Conservation (phyloP, 495 filamentous ascomycete species). For the Margaritispora aquatica region DNA sequence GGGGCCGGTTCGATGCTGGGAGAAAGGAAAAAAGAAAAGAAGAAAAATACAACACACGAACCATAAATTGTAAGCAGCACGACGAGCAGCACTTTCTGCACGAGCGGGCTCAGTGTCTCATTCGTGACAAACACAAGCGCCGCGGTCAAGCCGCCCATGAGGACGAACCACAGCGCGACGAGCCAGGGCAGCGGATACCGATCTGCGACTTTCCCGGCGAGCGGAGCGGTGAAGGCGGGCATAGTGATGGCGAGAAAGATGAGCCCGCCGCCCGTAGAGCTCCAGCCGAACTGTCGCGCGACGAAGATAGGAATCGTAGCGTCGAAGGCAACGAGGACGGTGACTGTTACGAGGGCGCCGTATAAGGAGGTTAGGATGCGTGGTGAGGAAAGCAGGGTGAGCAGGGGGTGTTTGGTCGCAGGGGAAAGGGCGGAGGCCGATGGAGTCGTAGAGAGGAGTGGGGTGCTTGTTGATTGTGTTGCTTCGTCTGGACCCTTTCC, state of each 20-base stretch:
- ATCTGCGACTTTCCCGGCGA: slow-evolving; percentile 55
- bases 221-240: slow-evolving; percentile 53
- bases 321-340: slow-evolving; percentile 48
- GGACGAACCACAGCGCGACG: neutral
- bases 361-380: slow-evolving; percentile 50
- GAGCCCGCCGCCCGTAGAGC: slow-evolving; percentile 59
- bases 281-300: slow-evolving; percentile 54
- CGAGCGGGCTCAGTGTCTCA: neutral
- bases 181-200: neutral
- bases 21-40: neutral
- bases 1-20: too few species aligned
- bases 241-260: slow-evolving; percentile 61
- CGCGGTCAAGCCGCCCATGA: neutral
- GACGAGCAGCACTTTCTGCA: neutral
- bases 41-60: neutral
- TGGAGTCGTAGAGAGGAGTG: neutral
- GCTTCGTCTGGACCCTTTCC: too few species aligned
- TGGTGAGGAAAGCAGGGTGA: slow-evolving; percentile 44
- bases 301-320: slow-evolving; percentile 58
- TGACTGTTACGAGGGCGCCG: slow-evolving; percentile 47
- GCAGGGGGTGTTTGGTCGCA: slow-evolving; percentile 8
- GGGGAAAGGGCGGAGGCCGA: neutral
- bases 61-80: neutral
- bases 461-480: neutral
- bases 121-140: neutral